Conservation (phyloP, 2,329 filamentous ascomycete species). For the Fusarium multiceps region DNA sequence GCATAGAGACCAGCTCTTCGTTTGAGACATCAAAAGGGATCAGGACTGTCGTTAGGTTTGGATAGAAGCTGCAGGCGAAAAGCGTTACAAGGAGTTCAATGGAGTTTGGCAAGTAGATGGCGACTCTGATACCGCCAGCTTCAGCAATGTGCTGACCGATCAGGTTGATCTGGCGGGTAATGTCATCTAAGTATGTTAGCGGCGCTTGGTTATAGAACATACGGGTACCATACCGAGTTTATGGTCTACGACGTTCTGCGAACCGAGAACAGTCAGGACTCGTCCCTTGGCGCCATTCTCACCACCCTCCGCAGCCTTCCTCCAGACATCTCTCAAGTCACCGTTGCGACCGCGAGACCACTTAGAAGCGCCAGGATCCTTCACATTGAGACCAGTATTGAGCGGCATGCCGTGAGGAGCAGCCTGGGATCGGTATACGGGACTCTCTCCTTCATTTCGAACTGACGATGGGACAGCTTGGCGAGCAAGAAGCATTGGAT, state of each 20-base stretch:
- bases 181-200: constrained; percentile 62
- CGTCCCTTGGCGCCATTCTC: constrained; percentile 76
- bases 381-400: constrained; percentile 81
- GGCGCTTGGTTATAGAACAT: neutral
- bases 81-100: constrained; percentile 84
- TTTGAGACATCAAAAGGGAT: constrained; percentile 84
- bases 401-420: constrained; percentile 87
- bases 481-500: constrained; percentile 88
- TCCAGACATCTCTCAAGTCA: constrained; percentile 93
- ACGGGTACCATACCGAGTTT: constrained; percentile 61
- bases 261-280: constrained; percentile 83
- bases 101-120: constrained; percentile 92
- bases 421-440: constrained; percentile 85
- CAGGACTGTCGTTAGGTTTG: constrained; percentile 81
- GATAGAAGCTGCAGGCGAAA: constrained; percentile 90
- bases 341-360: constrained; percentile 88
- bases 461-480: constrained; percentile 84
- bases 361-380: constrained; percentile 80
- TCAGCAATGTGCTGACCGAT: constrained; percentile 82
- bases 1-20: constrained; percentile 75
- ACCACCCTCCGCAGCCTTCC: constrained; percentile 72
- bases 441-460: constrained; percentile 84
- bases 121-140: constrained; percentile 79
- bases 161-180: constrained; percentile 88
- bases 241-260: constrained; percentile 79